Percentiles rank a stretch among this genome's conserved stretches.
Conservation (phyloP, 352 stramenopile genomes). For the Pythium rhizo-oryzae region DNA sequence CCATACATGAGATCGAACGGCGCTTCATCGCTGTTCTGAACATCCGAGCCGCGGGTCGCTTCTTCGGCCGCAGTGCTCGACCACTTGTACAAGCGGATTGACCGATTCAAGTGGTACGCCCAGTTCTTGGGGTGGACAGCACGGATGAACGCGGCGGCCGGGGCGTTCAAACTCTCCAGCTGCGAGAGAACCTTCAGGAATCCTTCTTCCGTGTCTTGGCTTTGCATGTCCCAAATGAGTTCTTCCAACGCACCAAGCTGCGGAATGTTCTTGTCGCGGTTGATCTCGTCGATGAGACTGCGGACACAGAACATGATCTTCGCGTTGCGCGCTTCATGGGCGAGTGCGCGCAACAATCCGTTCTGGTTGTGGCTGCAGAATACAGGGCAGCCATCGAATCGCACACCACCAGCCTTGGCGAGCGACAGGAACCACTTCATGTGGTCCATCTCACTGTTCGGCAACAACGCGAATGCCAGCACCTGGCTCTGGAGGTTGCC, state of each 20-base stretch:
- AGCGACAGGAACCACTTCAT: constrained; percentile 77
- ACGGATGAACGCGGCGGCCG: constrained; percentile 57
- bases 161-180: constrained; percentile 55
- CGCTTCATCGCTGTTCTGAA: constrained; percentile 67
- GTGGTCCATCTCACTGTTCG: constrained; percentile 63
- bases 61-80: constrained; percentile 61
- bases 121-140: constrained; percentile 68
- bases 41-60: constrained; percentile 56
- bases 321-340: constrained; percentile 48
- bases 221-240: constrained; percentile 65
- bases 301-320: constrained; percentile 78
- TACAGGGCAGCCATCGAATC: constrained; percentile 53
- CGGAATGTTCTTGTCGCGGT: constrained; percentile 79
- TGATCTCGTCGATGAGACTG: constrained; percentile 68
- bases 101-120: constrained; percentile 67
- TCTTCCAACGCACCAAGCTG: constrained; percentile 58
- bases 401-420: constrained; percentile 50
- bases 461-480: constrained; percentile 69
- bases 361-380: constrained; percentile 68
- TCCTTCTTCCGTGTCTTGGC: constrained; percentile 54
- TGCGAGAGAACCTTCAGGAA: constrained; percentile 55
- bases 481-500: constrained; percentile 71
- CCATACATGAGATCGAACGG: constrained; percentile 83
- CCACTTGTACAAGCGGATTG: constrained; percentile 68
- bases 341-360: constrained; percentile 56